Evolutionary conservation across 306 rosid species (phyloP), one percentile per base, ranked within the genome.

Genomic region (Mimosa bimucronata): DNA sequence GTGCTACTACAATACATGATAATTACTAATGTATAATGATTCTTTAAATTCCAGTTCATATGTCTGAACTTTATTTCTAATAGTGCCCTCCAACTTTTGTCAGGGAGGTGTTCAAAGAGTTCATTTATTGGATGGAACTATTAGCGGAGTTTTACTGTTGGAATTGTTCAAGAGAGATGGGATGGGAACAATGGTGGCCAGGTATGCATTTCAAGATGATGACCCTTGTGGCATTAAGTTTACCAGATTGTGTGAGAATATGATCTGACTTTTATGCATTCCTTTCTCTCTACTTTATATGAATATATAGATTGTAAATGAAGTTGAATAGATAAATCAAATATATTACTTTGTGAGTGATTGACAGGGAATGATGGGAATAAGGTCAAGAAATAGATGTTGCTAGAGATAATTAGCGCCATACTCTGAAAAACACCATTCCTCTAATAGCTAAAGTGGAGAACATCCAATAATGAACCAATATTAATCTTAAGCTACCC

Each of bases 71-170:
- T 21, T 57, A 10, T 58, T 25, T 3, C 16, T 58, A 82, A 85
- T 77, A 65, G 73, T 68, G 73, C 77, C 84, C 78, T 77, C 77
- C 87, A 65, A 61, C 83, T 81, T 81, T 86, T 88, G 66, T 77
- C 91, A 95, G 99, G 94, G 97, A 34, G 99, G 99, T 46, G 99
- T 96, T 79, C 96, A 96, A 89, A 91, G 99, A 89, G 99, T 96
- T 65, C 99, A 93, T 90, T 83, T 96, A 87, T 82, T 96, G 79
- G 98, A 96, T 87, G 99, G 98, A 66, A 96, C 99, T 52, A 87
- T 87, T 77, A 88, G 94, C 64, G 99, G 98, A 81, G 98, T 96
- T 79, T 82, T 96, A 79, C 79, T 93, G 84, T 88, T 96, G 89
- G 99, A 96, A 79, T 91, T 96, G 86, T 93, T 90, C 74, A 96